Percentiles rank a stretch among this genome's conserved stretches.
Conservation (phyloP, 371 early-diverging fungal species). For the Syncephalastrum racemosum region DNA sequence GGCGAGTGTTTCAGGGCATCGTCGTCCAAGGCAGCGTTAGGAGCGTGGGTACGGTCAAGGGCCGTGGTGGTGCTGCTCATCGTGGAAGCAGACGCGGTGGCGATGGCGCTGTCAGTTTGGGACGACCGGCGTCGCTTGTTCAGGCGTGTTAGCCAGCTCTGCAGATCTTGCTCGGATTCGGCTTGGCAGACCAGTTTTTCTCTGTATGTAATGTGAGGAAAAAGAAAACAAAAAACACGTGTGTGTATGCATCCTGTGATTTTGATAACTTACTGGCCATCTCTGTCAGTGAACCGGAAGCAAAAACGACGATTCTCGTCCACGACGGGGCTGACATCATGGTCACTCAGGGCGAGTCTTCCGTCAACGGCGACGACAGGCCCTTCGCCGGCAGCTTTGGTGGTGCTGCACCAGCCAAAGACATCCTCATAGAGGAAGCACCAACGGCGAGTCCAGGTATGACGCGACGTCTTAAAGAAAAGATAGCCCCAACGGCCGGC, state of each 20-base stretch:
- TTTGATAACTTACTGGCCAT: constrained; percentile 13
- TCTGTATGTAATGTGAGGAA: constrained; percentile 4
- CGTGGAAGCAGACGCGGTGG: background rate
- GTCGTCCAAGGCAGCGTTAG: background rate
- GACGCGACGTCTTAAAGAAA: constrained; percentile 12
- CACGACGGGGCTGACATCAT: constrained; percentile 46
- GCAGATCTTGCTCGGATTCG: constrained; percentile 68
- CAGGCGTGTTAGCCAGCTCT: constrained; percentile 46
- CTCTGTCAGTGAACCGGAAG: constrained; percentile 52
- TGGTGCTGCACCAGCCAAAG: constrained; percentile 49
- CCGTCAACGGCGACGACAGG: constrained; percentile 53
- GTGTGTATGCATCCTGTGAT: background rate
- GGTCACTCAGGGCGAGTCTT: constrained; percentile 53
- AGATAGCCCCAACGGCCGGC: constrained; percentile 31
- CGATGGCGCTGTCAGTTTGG: too few relatives aligned
- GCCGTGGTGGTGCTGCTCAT: background rate
- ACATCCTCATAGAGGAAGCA: constrained; percentile 31
- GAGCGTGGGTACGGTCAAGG: background rate
- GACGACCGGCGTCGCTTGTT: too few relatives aligned
- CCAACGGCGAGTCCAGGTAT: constrained; percentile 20
- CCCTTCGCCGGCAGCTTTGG: constrained; percentile 10
- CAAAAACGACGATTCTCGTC: constrained; percentile 66
- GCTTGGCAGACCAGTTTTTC: constrained; percentile 57
- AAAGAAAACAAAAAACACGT: background rate
- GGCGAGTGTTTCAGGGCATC: background rate